phyloP scores from a whole-genome alignment of 2,329 filamentous ascomycete species.

The Arachnopeziza araneosa region DNA sequence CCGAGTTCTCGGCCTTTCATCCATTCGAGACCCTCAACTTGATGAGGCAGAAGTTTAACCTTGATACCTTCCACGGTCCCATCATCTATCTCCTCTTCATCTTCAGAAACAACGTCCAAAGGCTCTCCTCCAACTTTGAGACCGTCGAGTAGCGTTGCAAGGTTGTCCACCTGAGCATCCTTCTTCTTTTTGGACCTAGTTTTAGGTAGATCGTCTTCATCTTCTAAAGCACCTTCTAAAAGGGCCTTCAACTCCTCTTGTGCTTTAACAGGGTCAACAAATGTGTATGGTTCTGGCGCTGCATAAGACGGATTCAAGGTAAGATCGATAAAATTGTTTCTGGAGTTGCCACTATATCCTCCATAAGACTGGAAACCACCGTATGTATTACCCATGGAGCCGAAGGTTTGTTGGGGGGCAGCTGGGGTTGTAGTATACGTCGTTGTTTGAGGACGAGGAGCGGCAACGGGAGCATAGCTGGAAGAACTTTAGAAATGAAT shows the following conservation, averaged over 20 bases:
- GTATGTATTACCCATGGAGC: slow-evolving; percentile 27
- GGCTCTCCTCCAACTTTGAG: slow-evolving; percentile 38
- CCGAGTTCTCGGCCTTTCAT: slow-evolving; percentile 92
- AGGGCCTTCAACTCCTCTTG: slow-evolving; percentile 73
- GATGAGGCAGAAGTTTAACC: slow-evolving; percentile 86
- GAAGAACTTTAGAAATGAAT: not conserved
- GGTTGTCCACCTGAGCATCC: slow-evolving; percentile 26
- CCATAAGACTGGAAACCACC: slow-evolving; percentile 22
- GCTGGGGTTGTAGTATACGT: slow-evolving; percentile 28
- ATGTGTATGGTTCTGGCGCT: slow-evolving; percentile 26
- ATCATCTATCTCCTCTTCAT: slow-evolving; percentile 49
- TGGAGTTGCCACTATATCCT: not conserved
- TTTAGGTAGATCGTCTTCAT: slow-evolving; percentile 45
- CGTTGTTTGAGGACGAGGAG: slow-evolving; percentile 17
- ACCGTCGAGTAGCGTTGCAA: slow-evolving; percentile 32
- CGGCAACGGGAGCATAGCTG: slow-evolving; percentile 17
- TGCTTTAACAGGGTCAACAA: slow-evolving; percentile 60
- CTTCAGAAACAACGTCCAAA: slow-evolving; percentile 33
- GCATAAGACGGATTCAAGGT: slow-evolving; percentile 19
- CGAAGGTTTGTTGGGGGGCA: slow-evolving; percentile 22
- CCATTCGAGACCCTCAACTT: slow-evolving; percentile 90
- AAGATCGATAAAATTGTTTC: slow-evolving; percentile 29
- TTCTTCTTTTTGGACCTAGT: slow-evolving; percentile 36
- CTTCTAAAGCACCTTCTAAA: slow-evolving; percentile 76
- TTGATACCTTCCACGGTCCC: slow-evolving; percentile 72